Percentiles rank a stretch among this genome's conserved stretches.
Evolutionary conservation across 495 filamentous ascomycete genomes (phyloP).

Genomic region (Penicillium chermesinum): DNA sequence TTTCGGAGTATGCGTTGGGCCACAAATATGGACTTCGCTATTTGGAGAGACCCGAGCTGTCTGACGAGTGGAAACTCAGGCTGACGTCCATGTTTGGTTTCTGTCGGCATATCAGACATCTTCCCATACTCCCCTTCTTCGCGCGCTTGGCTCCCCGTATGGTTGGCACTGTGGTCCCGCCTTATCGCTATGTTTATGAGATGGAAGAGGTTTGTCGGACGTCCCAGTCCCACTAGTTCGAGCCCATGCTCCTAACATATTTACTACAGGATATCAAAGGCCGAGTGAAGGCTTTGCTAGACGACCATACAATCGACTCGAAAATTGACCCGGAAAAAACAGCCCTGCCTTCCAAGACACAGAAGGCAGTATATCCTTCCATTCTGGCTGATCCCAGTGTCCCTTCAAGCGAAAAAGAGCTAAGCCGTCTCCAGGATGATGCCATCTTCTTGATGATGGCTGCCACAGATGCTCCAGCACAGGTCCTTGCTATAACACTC

Average conservation of each 20-base stretch:
- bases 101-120: conserved; percentile 3
- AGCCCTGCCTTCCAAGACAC: not conserved
- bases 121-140: conserved; percentile 1
- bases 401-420: conserved; percentile 24
- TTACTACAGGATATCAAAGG: not conserved
- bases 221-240: not conserved
- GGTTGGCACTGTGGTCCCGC: not conserved
- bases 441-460: conserved; percentile 33
- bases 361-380: conserved; percentile 10
- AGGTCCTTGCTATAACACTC: conserved; percentile 20
- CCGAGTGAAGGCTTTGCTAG: not conserved
- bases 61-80: conserved; percentile 9
- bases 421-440: conserved; percentile 31
- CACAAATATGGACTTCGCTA: conserved; percentile 5
- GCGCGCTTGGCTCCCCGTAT: conserved; percentile 2
- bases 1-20: conserved; percentile 36
- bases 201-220: conserved; percentile 1
- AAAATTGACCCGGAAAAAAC: not conserved
- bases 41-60: conserved; percentile 7
- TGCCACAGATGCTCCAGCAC: conserved; percentile 25
- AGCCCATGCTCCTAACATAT: not conserved
- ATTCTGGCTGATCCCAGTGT: conserved; percentile 9
- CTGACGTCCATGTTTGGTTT: conserved; percentile 10
- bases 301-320: not conserved
- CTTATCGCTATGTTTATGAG: conserved; percentile 3